These are phyloP conservation scores for Dioszegia aurantiaca DNA, from an alignment of 768 basidiomycete species.

Conservation along the genomic window DNA sequence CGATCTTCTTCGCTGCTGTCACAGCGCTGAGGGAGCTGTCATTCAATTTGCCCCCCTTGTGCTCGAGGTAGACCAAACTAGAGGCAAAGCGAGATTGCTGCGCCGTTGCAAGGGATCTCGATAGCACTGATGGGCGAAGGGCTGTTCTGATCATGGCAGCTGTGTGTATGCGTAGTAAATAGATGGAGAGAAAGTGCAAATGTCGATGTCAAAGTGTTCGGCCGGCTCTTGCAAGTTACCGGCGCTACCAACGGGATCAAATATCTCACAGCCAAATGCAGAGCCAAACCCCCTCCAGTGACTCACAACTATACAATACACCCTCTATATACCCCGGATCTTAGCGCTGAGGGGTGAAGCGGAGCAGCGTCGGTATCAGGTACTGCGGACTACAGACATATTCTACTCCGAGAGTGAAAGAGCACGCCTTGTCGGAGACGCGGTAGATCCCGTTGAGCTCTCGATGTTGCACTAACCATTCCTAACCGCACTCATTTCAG, in stretches of 20 bases:
- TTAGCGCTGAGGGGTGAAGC: too few relatives aligned
- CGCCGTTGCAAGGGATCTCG: neutral
- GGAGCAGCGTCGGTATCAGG: too few relatives aligned
- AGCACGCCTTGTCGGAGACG: too few relatives aligned
- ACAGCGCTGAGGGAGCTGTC: constrained; percentile 83
- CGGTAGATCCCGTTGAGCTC: too few relatives aligned
- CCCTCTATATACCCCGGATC: too few relatives aligned
- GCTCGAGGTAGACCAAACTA: constrained; percentile 80
- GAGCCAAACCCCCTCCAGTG: too few relatives aligned
- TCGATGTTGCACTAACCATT: too few relatives aligned
- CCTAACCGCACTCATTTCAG: too few relatives aligned
- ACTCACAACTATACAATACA: too few relatives aligned
- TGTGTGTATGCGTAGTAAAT: neutral
- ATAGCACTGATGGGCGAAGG: constrained; percentile 8
- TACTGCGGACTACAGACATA: too few relatives aligned
- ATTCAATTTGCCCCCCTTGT: constrained; percentile 74
- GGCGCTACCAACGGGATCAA: neutral
- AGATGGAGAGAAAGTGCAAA: neutral
- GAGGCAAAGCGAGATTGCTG: constrained; percentile 42
- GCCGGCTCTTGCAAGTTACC: constrained; percentile 9
- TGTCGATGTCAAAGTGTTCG: neutral
- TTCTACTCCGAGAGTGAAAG: too few relatives aligned
- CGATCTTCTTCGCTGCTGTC: constrained; percentile 81
- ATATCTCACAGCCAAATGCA: too few relatives aligned
- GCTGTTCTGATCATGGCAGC: constrained; percentile 17